Conservation (phyloP, 768 basidiomycete genomes). For the Mycena chlorophos region DNA sequence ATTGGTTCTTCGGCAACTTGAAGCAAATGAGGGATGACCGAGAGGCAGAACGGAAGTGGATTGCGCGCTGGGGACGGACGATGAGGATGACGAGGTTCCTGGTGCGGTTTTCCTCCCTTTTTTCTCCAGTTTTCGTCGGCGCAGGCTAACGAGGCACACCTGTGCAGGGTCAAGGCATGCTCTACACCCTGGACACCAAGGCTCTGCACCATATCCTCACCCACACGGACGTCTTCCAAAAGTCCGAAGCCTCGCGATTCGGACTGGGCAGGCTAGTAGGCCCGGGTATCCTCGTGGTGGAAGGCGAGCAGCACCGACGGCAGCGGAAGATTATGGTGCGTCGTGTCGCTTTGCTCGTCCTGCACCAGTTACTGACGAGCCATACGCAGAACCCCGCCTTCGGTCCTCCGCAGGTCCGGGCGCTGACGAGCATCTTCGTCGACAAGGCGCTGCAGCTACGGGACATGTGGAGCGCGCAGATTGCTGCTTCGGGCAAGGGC, state of each 20-base stretch:
- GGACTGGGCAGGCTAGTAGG: background rate
- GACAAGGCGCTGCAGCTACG: constrained; percentile 21
- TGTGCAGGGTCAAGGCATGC: background rate
- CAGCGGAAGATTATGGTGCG: constrained; percentile 22
- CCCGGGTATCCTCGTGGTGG: constrained; percentile 14
- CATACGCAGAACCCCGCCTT: constrained; percentile 25
- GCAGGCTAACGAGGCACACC: background rate
- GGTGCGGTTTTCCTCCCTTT: too few species aligned
- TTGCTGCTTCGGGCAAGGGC: constrained; percentile 1
- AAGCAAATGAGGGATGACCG: constrained; percentile 25
- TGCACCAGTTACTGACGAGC: background rate
- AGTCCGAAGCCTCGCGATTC: background rate
- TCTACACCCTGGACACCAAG: constrained; percentile 12
- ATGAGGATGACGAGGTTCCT: constrained; percentile 44
- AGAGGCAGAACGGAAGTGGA: constrained; percentile 47
- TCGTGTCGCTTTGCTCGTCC: too few species aligned
- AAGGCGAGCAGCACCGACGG: constrained; percentile 14
- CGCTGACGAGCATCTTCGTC: constrained; percentile 22
- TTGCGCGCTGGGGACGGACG: constrained; percentile 46
- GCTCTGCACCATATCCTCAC: constrained; percentile 18
- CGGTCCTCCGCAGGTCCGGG: constrained; percentile 25
- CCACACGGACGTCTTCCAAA: constrained; percentile 15
- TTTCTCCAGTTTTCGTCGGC: too few species aligned
- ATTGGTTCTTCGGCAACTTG: constrained; percentile 35
- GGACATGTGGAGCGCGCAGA: too few species aligned